These are phyloP conservation scores for Thalassiosira sp. DNA, from an alignment of 352 stramenopile genomes.

Conservation along the genomic window DNA sequence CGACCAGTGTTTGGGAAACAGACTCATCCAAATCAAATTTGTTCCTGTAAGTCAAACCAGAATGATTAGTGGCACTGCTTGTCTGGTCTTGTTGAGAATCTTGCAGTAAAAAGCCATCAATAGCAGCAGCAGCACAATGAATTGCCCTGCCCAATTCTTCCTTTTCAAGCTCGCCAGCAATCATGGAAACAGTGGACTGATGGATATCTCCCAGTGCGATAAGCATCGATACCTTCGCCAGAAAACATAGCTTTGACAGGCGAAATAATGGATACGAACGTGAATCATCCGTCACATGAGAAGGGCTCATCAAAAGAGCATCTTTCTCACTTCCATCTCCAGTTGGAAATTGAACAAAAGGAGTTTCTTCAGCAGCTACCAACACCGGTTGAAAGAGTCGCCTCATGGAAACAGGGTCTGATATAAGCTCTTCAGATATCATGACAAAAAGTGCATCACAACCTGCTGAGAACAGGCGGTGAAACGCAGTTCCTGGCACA, in stretches of 20 bases:
- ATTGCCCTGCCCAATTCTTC: slow-evolving; percentile 50
- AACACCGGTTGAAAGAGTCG: slow-evolving; percentile 65
- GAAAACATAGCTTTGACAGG: slow-evolving; percentile 57
- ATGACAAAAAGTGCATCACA: slow-evolving; percentile 69
- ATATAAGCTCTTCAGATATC: slow-evolving; percentile 58
- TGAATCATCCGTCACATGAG: slow-evolving; percentile 51
- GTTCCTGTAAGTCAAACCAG: slow-evolving; percentile 55
- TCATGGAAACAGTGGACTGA: slow-evolving; percentile 28
- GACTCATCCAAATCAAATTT: slow-evolving; percentile 61
- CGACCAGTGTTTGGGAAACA: slow-evolving; percentile 50
- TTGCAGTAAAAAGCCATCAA: slow-evolving; percentile 74
- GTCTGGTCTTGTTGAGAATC: slow-evolving; percentile 2
- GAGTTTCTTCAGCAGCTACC: slow-evolving; percentile 42
- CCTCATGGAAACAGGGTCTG: slow-evolving; percentile 64
- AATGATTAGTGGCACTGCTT: background rate
- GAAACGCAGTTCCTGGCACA: slow-evolving; percentile 39
- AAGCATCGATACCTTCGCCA: slow-evolving; percentile 34
- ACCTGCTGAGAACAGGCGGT: slow-evolving; percentile 65
- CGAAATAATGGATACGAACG: slow-evolving; percentile 48
- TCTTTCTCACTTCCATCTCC: slow-evolving; percentile 8
- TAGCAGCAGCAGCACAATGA: slow-evolving; percentile 60
- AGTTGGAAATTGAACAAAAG: slow-evolving; percentile 44
- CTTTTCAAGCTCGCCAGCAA: slow-evolving; percentile 30
- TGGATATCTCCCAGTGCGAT: slow-evolving; percentile 31
- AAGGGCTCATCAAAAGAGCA: slow-evolving; percentile 29